phyloP scores from a whole-genome alignment of 2,329 filamentous ascomycete species.

The Monilinia polystroma region DNA sequence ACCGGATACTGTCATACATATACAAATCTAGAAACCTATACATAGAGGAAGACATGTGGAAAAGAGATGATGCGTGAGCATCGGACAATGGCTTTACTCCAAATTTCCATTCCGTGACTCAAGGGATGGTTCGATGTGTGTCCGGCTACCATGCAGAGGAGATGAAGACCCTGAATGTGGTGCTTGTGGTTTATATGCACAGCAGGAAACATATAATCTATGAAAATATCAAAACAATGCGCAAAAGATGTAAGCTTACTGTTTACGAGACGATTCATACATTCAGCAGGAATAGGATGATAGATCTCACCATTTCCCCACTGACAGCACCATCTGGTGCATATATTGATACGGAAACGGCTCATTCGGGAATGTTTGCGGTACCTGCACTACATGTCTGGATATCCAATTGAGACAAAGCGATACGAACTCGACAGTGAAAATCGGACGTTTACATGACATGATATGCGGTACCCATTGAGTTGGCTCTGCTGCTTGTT shows the following conservation, averaged over 20 bases:
- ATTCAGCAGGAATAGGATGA: background rate
- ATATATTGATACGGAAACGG: slow-evolving; percentile 2
- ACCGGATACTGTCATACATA: background rate
- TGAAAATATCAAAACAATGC: background rate
- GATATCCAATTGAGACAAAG: background rate
- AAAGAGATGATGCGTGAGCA: background rate
- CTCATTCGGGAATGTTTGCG: background rate
- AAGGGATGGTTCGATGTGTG: background rate
- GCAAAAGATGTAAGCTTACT: background rate
- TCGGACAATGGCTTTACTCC: background rate
- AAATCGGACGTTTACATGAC: background rate
- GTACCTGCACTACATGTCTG: background rate
- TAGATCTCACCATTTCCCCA: background rate
- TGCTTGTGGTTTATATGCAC: background rate
- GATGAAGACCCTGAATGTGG: background rate
- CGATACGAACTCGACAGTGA: background rate
- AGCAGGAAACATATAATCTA: background rate
- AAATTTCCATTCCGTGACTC: background rate
- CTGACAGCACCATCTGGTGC: background rate
- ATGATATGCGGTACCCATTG: background rate
- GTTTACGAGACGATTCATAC: background rate
- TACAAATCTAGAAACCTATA: background rate
- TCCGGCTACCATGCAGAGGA: slow-evolving; percentile 2
- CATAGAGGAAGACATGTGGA: background rate
- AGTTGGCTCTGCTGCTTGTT: background rate